Evolutionary conservation across 306 rosid species (phyloP).

Genomic region (Cucumis sativus): Cucumber_9930_V3 NC_026655.2:3414001-3414500

Average conservation of each 20-base stretch:
- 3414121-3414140: not conserved
- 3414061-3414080: not conserved
- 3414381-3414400: slow-evolving; percentile 68
- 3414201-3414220: slow-evolving; percentile 21
- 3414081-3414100: not conserved
- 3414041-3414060: slow-evolving; percentile 62
- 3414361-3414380: slow-evolving; percentile 67
- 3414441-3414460: slow-evolving; percentile 55
- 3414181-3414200: slow-evolving; percentile 50
- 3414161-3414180: slow-evolving; percentile 49
- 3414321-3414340: slow-evolving; percentile 52
- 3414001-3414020: slow-evolving; percentile 55
- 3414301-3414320: slow-evolving; percentile 54
- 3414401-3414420: slow-evolving; percentile 48
- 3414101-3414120: not conserved
- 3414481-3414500: slow-evolving; percentile 74
- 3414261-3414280: slow-evolving; percentile 9
- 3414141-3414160: not conserved
- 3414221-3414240: slow-evolving; percentile 64
- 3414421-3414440: slow-evolving; percentile 48
- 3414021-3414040: slow-evolving; percentile 62
- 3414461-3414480: slow-evolving; percentile 80
- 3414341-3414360: slow-evolving; percentile 41
- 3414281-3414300: slow-evolving; percentile 14
- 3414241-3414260: slow-evolving; percentile 59